Evolutionary conservation across 2,329 filamentous ascomycete genomes (phyloP).

Genomic region (Fusarium anthophilum): DNA sequence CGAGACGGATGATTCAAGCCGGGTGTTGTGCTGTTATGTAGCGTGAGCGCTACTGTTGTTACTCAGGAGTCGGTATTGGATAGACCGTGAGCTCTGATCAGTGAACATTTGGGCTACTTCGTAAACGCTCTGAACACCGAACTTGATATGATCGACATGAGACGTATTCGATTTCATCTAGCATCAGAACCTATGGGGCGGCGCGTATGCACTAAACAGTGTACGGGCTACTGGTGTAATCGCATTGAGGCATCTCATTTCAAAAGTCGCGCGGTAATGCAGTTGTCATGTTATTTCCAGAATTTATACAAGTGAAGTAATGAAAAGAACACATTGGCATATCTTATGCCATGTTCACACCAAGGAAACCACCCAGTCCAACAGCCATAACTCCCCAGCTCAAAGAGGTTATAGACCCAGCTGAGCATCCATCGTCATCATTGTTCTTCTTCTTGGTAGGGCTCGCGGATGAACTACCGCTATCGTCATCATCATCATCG

Average conservation of each 20-base stretch:
- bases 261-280: not conserved
- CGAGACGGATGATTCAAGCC: not conserved
- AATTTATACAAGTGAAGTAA: not conserved
- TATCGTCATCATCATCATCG: not conserved
- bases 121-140: not conserved
- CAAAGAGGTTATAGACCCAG: not conserved
- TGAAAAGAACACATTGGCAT: not conserved
- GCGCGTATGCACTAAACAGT: too few species aligned
- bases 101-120: not conserved
- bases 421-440: slow-evolving; percentile 9
- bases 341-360: not conserved
- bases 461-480: not conserved
- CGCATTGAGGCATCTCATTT: not conserved
- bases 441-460: not conserved
- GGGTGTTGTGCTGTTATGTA: not conserved
- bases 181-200: not conserved
- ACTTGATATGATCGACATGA: not conserved
- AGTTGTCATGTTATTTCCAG: not conserved
- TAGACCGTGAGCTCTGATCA: not conserved
- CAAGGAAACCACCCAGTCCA: slow-evolving; percentile 7
- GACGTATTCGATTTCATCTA: not conserved
- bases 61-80: not conserved
- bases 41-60: too few species aligned
- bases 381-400: slow-evolving; percentile 11
- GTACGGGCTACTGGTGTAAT: not conserved